Conservation (phyloP, 768 basidiomycete species). For the Amanita rubescens region DNA sequence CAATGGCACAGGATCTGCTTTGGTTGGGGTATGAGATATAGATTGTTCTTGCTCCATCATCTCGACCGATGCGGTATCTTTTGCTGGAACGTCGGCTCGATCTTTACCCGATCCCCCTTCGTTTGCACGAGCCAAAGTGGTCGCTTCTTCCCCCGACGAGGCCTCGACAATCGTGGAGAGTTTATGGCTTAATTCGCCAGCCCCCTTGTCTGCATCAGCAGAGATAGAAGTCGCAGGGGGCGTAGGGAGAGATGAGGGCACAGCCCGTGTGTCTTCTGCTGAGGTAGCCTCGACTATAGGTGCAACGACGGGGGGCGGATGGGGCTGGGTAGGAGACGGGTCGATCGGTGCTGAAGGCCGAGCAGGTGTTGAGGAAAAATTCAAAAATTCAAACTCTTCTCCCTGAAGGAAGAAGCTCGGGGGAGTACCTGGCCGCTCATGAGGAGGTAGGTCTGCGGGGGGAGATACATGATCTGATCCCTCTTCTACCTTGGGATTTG, state of each 20-base stretch:
- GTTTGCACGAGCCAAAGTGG: neutral
- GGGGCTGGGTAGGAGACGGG: constrained; percentile 14
- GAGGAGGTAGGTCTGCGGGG: neutral
- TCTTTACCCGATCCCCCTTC: neutral
- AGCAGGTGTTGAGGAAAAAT: constrained; percentile 24
- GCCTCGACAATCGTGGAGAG: constrained; percentile 10
- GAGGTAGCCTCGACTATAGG: constrained; percentile 21
- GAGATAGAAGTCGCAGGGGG: constrained; percentile 30
- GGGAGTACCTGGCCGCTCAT: constrained; percentile 27
- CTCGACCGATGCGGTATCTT: neutral
- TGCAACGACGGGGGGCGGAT: constrained; percentile 25
- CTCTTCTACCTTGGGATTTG: constrained; percentile 8
- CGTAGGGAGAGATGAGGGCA: constrained; percentile 26
- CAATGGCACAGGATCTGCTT: neutral
- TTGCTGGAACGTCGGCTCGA: neutral
- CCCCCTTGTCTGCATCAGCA: constrained; percentile 15
- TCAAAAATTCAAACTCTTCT: constrained; percentile 18
- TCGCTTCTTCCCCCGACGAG: neutral
- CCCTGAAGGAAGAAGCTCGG: constrained; percentile 34
- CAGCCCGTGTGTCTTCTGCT: constrained; percentile 19
- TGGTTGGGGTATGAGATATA: neutral
- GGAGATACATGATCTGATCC: constrained; percentile 16
- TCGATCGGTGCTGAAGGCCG: constrained; percentile 15
- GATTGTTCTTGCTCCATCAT: neutral
- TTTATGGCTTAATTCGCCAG: constrained; percentile 8